Conservation (phyloP, 2,329 filamentous ascomycete genomes). For the Thielaviopsis ethacetica region DNA sequence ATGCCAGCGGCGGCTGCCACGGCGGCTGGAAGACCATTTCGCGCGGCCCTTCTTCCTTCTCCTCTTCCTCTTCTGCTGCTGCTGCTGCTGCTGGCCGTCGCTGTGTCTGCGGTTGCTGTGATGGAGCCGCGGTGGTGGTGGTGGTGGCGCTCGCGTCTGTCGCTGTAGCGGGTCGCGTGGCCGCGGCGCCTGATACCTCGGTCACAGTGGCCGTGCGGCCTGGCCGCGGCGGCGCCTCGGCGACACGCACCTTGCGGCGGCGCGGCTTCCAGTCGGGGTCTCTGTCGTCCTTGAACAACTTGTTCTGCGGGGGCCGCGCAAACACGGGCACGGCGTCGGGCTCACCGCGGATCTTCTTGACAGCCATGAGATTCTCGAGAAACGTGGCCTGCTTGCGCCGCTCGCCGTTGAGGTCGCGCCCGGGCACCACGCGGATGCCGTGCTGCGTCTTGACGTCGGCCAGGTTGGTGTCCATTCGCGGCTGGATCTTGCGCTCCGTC, state of each 20-base stretch:
- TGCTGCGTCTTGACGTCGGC: constrained; percentile 24
- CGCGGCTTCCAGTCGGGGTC: constrained; percentile 22
- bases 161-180: neutral
- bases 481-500: constrained; percentile 42
- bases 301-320: constrained; percentile 27
- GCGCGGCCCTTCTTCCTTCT: too few species aligned
- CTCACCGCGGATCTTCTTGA: constrained; percentile 50
- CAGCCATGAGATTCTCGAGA: constrained; percentile 45
- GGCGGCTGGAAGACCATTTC: constrained; percentile 18
- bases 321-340: constrained; percentile 47
- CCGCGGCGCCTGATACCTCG: neutral
- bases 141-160: neutral
- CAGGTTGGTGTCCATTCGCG: constrained; percentile 21
- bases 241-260: constrained; percentile 6
- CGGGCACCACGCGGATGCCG: constrained; percentile 28
- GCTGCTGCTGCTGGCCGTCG: constrained; percentile 16
- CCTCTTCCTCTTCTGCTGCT: too few species aligned
- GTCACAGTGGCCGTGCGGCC: neutral
- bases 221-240: neutral
- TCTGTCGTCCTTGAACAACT: constrained; percentile 25
- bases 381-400: constrained; percentile 37
- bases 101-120: neutral
- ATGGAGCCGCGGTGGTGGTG: neutral
- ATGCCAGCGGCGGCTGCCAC: constrained; percentile 11
- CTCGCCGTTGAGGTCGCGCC: constrained; percentile 30